Conservation (phyloP, 768 basidiomycete species). For the Tephrocybe sp. region DNA sequence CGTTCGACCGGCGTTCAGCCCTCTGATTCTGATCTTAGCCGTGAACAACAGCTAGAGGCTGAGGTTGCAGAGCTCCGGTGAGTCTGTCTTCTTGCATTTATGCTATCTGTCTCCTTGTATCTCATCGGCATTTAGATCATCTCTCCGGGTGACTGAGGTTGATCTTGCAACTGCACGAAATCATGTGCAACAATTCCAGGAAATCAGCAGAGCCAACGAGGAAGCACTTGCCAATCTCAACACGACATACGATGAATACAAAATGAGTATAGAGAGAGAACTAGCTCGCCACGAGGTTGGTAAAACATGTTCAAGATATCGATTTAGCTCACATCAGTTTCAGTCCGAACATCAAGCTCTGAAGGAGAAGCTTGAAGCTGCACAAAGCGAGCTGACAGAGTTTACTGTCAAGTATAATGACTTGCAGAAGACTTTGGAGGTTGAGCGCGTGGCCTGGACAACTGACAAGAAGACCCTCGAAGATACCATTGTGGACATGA, state of each 20-base stretch:
- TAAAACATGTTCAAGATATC: not conserved
- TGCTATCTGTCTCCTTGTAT: not conserved
- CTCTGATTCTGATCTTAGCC: conserved; percentile 46
- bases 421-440: conserved; percentile 62
- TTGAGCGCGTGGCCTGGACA: conserved; percentile 66
- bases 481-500: conserved; percentile 79
- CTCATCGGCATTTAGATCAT: conserved; percentile 41
- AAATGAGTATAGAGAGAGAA: conserved; percentile 65
- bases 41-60: conserved; percentile 77
- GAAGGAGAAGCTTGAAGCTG: conserved; percentile 54
- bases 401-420: conserved; percentile 50
- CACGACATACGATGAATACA: conserved; percentile 78
- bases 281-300: conserved; percentile 66
- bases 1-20: conserved; percentile 38
- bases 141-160: conserved; percentile 74
- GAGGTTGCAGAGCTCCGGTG: conserved; percentile 87
- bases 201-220: conserved; percentile 82
- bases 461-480: conserved; percentile 82
- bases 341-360: conserved; percentile 66
- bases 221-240: conserved; percentile 69
- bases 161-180: conserved; percentile 68
- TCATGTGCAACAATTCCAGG: conserved; percentile 83
- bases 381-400: conserved; percentile 52
- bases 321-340: not conserved
- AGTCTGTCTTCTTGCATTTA: conserved; percentile 15